Evolutionary conservation across 257 asterid genomes (phyloP).

Genomic region (Henckelia pumila): DNA sequence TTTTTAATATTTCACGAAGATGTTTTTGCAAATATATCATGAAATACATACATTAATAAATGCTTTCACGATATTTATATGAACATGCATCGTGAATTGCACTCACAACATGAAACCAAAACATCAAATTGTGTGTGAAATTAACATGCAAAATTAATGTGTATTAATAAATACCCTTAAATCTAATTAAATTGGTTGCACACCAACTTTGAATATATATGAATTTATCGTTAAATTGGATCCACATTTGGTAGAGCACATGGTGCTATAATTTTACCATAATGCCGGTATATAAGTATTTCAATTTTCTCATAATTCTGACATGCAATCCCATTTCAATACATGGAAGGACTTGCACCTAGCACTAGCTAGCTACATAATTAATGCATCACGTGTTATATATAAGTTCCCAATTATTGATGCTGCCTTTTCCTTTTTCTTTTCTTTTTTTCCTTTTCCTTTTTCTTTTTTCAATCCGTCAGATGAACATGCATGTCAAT

Average conservation of each 20-base stretch:
- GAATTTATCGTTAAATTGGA: no score
- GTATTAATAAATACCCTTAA: no score
- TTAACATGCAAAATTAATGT: no score
- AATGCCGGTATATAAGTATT: neutral
- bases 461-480: neutral
- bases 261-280: neutral
- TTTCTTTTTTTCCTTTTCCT: no score
- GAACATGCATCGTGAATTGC: no score
- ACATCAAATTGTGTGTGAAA: no score
- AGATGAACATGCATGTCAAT: neutral
- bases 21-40: no score
- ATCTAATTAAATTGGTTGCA: neutral
- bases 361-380: neutral
- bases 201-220: neutral
- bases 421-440: no score
- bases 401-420: neutral
- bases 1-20: no score
- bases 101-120: no score
- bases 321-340: neutral
- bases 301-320: neutral
- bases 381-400: neutral
- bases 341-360: neutral
- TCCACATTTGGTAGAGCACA: neutral
- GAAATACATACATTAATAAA: no score
- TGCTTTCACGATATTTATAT: no score